phyloP scores from a whole-genome alignment of 176 grass and related monocot species.

The Guadua angustifolia region DNA sequence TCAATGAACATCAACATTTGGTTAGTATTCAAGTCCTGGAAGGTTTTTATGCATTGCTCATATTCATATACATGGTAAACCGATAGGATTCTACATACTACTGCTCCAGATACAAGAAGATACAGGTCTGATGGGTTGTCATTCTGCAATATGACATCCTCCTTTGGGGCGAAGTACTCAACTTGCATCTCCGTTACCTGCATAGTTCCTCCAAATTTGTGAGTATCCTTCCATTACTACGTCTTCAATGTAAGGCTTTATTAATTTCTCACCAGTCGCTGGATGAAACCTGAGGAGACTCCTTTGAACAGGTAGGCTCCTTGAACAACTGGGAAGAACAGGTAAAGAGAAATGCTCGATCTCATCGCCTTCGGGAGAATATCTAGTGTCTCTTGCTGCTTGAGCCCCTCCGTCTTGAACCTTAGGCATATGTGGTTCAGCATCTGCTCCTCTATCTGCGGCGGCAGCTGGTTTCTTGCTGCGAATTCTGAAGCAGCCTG shows the following conservation, averaged over 20 bases:
- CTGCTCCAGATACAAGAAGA: constrained; percentile 71
- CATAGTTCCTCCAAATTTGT: not conserved
- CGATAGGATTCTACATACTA: constrained; percentile 44
- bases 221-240: not conserved
- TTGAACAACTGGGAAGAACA: constrained; percentile 74
- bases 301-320: constrained; percentile 76
- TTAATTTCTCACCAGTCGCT: constrained; percentile 64
- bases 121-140: constrained; percentile 71
- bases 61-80: not conserved
- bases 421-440: constrained; percentile 80
- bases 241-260: not conserved
- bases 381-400: constrained; percentile 77
- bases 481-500: constrained; percentile 71
- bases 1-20: not conserved
- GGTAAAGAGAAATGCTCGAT: constrained; percentile 69
- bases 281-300: constrained; percentile 78
- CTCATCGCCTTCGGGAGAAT: constrained; percentile 75
- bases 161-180: constrained; percentile 83
- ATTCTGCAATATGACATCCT: constrained; percentile 85
- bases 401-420: constrained; percentile 83
- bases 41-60: not conserved
- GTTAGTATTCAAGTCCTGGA: not conserved
- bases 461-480: constrained; percentile 81
- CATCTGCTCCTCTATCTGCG: constrained; percentile 77
- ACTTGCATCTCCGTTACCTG: constrained; percentile 53